Percentiles rank a stretch among this genome's conserved stretches.
Conservation (phyloP, 2,329 filamentous ascomycete genomes). For the Fusarium irregulare region DNA sequence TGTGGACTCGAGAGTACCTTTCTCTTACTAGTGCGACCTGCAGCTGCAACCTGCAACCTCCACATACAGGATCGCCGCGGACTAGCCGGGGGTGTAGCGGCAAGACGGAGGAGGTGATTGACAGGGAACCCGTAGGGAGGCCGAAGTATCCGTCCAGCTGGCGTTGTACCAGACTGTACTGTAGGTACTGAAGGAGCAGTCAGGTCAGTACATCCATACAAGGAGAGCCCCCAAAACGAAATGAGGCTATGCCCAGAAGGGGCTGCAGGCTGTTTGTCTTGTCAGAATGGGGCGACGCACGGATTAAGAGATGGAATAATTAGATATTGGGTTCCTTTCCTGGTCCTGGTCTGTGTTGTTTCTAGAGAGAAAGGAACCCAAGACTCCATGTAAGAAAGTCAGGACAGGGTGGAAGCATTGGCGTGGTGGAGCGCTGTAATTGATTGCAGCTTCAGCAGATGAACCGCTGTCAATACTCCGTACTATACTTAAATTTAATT, state of each 20-base stretch:
- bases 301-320: constrained; percentile 21
- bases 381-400: not conserved
- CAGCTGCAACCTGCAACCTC: constrained; percentile 38
- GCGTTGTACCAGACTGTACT: constrained; percentile 19
- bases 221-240: constrained; percentile 8
- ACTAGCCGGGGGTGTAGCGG: constrained; percentile 39
- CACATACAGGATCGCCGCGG: constrained; percentile 43
- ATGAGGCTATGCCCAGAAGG: constrained; percentile 33
- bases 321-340: not conserved
- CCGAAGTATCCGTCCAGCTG: constrained; percentile 36
- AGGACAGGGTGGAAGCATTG: constrained; percentile 11
- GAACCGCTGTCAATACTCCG: constrained; percentile 1
- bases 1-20: constrained; percentile 37
- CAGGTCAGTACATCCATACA: not conserved
- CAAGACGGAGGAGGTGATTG: constrained; percentile 36
- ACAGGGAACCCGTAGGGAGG: constrained; percentile 36
- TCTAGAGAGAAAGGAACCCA: not conserved
- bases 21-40: constrained; percentile 31
- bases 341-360: not conserved
- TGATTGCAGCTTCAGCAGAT: constrained; percentile 12
- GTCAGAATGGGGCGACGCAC: constrained; percentile 32
- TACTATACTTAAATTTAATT: not conserved
- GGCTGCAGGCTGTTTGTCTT: constrained; percentile 13
- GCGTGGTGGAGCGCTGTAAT: constrained; percentile 21
- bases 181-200: not conserved